A percentile compares a stretch with the other conserved stretches of the same genome.
Conservation (phyloP, 2,329 filamentous ascomycete genomes). For the Paecilomyces sp. region DNA sequence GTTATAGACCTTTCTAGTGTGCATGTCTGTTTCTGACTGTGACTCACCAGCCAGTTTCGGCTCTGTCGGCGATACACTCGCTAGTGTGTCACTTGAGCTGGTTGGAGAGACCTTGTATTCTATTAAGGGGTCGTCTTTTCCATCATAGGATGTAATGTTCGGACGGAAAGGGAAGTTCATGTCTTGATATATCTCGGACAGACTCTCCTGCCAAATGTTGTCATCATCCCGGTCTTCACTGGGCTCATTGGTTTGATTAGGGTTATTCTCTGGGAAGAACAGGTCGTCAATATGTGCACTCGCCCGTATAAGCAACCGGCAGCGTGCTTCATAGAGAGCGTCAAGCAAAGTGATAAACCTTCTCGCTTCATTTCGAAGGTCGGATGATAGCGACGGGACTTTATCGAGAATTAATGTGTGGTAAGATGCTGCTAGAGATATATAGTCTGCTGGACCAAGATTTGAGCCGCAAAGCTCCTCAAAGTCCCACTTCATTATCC, state of each 20-base stretch:
- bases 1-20: conserved; percentile 6
- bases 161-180: conserved; percentile 69
- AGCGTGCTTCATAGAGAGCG: conserved; percentile 73
- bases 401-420: conserved; percentile 69
- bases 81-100: neutral
- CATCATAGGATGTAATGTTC: conserved; percentile 61
- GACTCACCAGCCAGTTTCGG: neutral
- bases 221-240: conserved; percentile 30
- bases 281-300: conserved; percentile 62
- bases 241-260: neutral
- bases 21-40: neutral
- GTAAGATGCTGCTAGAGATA: conserved; percentile 70
- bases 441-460: conserved; percentile 75
- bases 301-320: conserved; percentile 65
- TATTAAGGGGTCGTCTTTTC: conserved; percentile 13
- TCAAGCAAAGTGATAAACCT: conserved; percentile 75
- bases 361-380: conserved; percentile 73
- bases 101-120: conserved; percentile 9
- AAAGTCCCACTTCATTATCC: conserved; percentile 61
- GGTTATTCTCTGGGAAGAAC: conserved; percentile 62
- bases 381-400: conserved; percentile 58
- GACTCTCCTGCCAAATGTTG: conserved; percentile 57
- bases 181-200: conserved; percentile 72
- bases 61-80: neutral
- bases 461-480: conserved; percentile 55